Base-by-base conservation (phyloP, 1,139 yeast genomes). In the Saccharomyces uvarum region DNA sequence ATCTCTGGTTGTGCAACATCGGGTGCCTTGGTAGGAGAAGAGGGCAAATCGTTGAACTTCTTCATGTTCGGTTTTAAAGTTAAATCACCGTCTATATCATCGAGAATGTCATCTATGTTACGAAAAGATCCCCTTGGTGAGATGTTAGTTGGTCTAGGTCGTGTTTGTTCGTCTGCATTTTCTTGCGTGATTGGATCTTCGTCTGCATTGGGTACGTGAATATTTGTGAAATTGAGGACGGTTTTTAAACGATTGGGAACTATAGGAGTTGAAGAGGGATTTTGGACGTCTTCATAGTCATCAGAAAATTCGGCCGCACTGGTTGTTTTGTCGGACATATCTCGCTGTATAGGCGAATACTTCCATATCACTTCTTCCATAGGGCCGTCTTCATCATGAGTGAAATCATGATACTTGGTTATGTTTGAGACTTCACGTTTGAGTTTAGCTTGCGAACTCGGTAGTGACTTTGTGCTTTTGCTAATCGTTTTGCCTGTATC, bases 321-420 rank as follows among this genome's bases (percentile, higher is more conserved):
- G 9, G 52, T 47, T 1, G 59, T 51, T 47, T 55, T 56, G 29
- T 58, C 66, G 2, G 57, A 53, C 14, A 52, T 54, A 26, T 56
- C 60, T 44, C 56, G 57, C 31, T 57, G 56, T 2, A 47, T 49
- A 2, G 71, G 71, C 8, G 65, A 62, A 47, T 63, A 65, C 33
- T 59, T 59, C 72, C 72, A 68, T 7, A 68, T 62, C 2, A 68
- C 70, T 53, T 66, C 66, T 51, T 65, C 67, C 14, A 64, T 56
- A 11, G 64, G 65, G 2, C 54, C 58, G 21, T 57, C 61, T 8
- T 57, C 61, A 21, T 51, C 48, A 5, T 33, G 44, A 9, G 26
- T 16, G 11, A 38, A 38, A 19, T 38, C 44, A 11, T 16, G 24
- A 38, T 38, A 19, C 24, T 19, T 29, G 26, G 29, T 3, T 47